Conservation (phyloP, 495 filamentous ascomycete species). For the Extremus antarcticus region DNA sequence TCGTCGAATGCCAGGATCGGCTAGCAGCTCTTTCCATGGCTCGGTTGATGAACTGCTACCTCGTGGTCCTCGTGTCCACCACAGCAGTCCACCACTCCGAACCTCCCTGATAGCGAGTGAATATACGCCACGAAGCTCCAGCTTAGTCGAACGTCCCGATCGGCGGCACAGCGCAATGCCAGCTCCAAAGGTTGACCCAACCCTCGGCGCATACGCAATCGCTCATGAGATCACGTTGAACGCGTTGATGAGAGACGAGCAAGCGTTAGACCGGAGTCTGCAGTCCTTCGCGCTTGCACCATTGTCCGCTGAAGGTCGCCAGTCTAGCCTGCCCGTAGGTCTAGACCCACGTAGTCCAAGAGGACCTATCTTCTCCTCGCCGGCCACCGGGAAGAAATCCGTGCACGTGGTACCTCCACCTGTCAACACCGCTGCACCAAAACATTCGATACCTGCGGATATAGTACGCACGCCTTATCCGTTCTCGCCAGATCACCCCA, state of each 20-base stretch:
- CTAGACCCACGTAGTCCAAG: slow-evolving; percentile 16
- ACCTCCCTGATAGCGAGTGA: slow-evolving; percentile 1
- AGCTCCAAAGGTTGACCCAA: slow-evolving; percentile 14
- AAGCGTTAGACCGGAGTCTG: slow-evolving; percentile 4
- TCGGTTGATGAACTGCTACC: slow-evolving; percentile 19
- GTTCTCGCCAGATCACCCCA: slow-evolving; percentile 1
- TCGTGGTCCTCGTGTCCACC: not conserved
- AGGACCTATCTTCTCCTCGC: slow-evolving; percentile 3
- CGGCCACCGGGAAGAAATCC: slow-evolving; percentile 4
- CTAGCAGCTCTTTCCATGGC: slow-evolving; percentile 15
- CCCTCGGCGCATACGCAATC: slow-evolving; percentile 20
- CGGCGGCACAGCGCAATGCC: not conserved
- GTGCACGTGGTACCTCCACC: slow-evolving; percentile 21
- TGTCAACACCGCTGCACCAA: slow-evolving; percentile 16
- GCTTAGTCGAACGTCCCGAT: not conserved
- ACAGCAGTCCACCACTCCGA: slow-evolving; percentile 1
- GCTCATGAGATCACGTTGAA: slow-evolving; percentile 23
- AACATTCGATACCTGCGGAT: slow-evolving; percentile 14
- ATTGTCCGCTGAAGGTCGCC: not conserved
- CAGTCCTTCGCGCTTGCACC: slow-evolving; percentile 12
- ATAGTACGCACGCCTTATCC: slow-evolving; percentile 25
- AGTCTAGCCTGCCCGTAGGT: slow-evolving; percentile 3
- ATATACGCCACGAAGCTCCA: slow-evolving; percentile 4
- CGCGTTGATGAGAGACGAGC: slow-evolving; percentile 20
- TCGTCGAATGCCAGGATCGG: not conserved